Evolutionary conservation across 2,329 filamentous ascomycete species (phyloP), one percentile per base, ranked within the genome.

Genomic region (Epichloe uncinata): DNA sequence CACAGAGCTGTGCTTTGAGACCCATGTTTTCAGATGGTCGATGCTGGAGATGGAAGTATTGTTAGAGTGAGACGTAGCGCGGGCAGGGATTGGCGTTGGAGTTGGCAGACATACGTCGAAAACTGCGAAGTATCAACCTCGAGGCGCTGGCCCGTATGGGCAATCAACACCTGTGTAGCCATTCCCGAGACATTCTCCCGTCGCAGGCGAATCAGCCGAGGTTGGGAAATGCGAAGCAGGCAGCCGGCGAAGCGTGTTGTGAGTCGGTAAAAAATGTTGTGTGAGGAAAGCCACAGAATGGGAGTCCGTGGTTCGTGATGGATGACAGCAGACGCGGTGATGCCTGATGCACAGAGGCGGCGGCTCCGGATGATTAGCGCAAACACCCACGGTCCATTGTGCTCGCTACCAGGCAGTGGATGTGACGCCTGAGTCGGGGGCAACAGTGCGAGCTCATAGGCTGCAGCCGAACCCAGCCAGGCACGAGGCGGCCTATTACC

Each of bases 91-190:
- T 33, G 16, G 20, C 15, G 42, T 22, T 18, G 13, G 13, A 5
- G 16, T 13, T 13, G 1, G 15, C 35, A 36, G 12, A 52, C 81
- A 60, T 73, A 88, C 84, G 83, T 85, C 59, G 78, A 75, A 68
- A 91, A 85, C 63, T 81, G 79, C 56, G 82, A 76, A 57, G 83
- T 79, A 70, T 95, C 87, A 66, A 86, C 78, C 66, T 82, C 77
- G 64, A 95, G 77, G 70, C 84, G 84, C 75, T 88, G 84, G 74
- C 91, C 91, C 69, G 86, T 89, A 72, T 95, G 90, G 77, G 88
- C 89, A 65, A 95, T 84, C 74, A 88, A 87, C 69, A 95, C 83
- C 72, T 87, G 82, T 66, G 91, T 80, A 73, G 87, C 85, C 88
- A 95, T 95, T 50, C 70, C 74, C 78, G 70, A 72, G 71, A 71